These are phyloP conservation scores for Neurospora tetraspora DNA, from an alignment of 495 filamentous ascomycete species.

Conservation along the genomic window DNA sequence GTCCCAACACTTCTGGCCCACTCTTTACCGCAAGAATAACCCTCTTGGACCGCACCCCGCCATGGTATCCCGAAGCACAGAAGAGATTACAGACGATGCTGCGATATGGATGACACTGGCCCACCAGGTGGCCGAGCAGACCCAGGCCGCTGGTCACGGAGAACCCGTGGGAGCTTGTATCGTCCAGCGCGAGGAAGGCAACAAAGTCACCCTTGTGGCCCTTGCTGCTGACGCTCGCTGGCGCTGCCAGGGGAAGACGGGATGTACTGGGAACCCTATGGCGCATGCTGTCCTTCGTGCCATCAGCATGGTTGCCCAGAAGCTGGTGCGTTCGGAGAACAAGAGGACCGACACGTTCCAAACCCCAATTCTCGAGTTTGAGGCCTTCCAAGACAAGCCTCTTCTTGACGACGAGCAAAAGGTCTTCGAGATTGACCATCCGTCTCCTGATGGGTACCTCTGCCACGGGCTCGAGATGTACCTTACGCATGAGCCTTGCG, in stretches of 20 bases:
- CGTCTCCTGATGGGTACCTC: slow-evolving; percentile 67
- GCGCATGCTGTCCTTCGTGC: slow-evolving; percentile 76
- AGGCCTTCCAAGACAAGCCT: slow-evolving; percentile 36
- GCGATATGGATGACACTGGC: slow-evolving; percentile 61
- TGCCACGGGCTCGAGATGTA: slow-evolving; percentile 88
- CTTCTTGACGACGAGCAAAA: slow-evolving; percentile 30
- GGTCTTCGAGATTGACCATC: slow-evolving; percentile 35
- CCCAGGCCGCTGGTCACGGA: slow-evolving; percentile 47
- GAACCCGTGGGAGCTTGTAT: slow-evolving; percentile 73
- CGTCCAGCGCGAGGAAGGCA: slow-evolving; percentile 44
- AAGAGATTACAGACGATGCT: slow-evolving; percentile 47
- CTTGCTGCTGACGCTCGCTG: slow-evolving; percentile 74
- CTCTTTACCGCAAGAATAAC: slow-evolving; percentile 74
- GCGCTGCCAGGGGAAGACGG: slow-evolving; percentile 36
- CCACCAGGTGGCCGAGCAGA: slow-evolving; percentile 47
- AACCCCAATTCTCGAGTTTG: slow-evolving; percentile 29
- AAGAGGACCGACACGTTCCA: slow-evolving; percentile 12
- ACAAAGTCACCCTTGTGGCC: slow-evolving; percentile 44
- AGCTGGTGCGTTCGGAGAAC: slow-evolving; percentile 42
- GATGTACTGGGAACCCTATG: slow-evolving; percentile 55
- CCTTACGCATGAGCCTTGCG: slow-evolving; percentile 85
- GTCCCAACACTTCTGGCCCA: slow-evolving; percentile 75
- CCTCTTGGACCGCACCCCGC: slow-evolving; percentile 64
- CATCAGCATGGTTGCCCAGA: slow-evolving; percentile 77
- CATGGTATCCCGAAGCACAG: slow-evolving; percentile 42